A percentile compares a stretch with the other conserved stretches of the same genome.
Conservation (phyloP, 1,139 yeast species). For the Yamadazyma pseudoaaseri region DNA sequence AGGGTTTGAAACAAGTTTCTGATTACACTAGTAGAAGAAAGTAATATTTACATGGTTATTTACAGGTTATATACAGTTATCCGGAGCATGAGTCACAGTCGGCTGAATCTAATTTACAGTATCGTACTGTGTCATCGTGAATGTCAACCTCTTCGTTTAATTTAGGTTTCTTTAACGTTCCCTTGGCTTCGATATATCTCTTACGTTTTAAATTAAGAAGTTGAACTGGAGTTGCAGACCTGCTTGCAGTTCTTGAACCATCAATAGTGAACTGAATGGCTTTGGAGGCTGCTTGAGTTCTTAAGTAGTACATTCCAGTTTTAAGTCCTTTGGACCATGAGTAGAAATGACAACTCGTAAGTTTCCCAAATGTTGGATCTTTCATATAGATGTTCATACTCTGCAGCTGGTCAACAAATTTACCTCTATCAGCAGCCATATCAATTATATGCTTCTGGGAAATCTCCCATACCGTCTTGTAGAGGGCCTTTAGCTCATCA, state of each 20-base stretch:
- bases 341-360: slow-evolving; percentile 96
- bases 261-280: slow-evolving; percentile 93
- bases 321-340: slow-evolving; percentile 97
- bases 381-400: slow-evolving; percentile 82
- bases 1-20: slow-evolving; percentile 84
- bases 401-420: slow-evolving; percentile 93
- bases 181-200: slow-evolving; percentile 16
- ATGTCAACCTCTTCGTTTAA: slow-evolving; percentile 19
- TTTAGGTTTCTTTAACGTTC: slow-evolving; percentile 4
- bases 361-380: slow-evolving; percentile 88
- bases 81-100: slow-evolving; percentile 52
- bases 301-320: slow-evolving; percentile 96
- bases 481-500: slow-evolving; percentile 67
- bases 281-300: slow-evolving; percentile 93
- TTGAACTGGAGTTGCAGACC: neutral
- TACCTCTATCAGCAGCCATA: slow-evolving; percentile 94
- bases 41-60: slow-evolving; percentile 7
- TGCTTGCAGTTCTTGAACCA: neutral
- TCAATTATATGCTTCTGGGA: slow-evolving; percentile 86
- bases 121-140: slow-evolving; percentile 33
- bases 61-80: slow-evolving; percentile 5
- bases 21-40: slow-evolving; percentile 73
- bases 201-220: slow-evolving; percentile 18
- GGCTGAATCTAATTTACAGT: slow-evolving; percentile 39
- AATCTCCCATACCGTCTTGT: slow-evolving; percentile 96